Base-by-base conservation (phyloP, 2,329 filamentous ascomycete species). In the Plectosphaerella cucumerina region DNA sequence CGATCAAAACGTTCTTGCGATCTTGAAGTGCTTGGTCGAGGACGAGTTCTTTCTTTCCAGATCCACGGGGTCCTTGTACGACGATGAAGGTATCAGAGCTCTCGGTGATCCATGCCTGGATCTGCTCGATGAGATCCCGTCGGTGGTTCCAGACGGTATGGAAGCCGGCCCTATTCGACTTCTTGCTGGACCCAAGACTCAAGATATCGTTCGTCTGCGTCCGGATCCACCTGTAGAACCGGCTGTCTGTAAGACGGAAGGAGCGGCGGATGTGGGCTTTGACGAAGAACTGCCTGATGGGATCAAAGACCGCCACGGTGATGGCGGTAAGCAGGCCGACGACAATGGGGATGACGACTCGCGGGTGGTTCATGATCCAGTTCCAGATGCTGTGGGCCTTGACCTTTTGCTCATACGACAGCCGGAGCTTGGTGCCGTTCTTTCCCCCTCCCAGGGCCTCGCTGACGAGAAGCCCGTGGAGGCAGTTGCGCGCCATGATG, bases 1-100 rank as follows among this genome's bases (percentile, higher is more conserved):
- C 82, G 4, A 95, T 75, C 3, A 97, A 74, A 44, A 93, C 90
- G 57, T 95, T 85, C 56, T 82, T 85, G 43, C 87, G 83, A 8
- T 83, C 82, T 56, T 87, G 83, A 15, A 97, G 75, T 0, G 90
- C 88, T 67, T 96, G 89, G 41, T 96, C 88, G 53, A 96, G 66
- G 2, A 97, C 85, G 12, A 97, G 78, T 59, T 97, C 92, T 56
- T 83, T 86, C 70, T 97, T 97, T 1, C 92, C 94, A 0, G 90
- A 95, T 6, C 93, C 94, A 48, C 91, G 84, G 5, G 94, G 92
- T 0, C 94, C 94, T 63, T 96, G 92, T 1, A 99, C 83, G 9
- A 97, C 89, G 56, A 96, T 91, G 65, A 97, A 97, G 0, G 92
- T 97, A 54, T 94, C 90, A 0, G 87, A 84, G 5, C 88, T 92